phyloP scores from a whole-genome alignment of 2,329 filamentous ascomycete species.

The Zymoseptoria ardabiliae region DNA sequence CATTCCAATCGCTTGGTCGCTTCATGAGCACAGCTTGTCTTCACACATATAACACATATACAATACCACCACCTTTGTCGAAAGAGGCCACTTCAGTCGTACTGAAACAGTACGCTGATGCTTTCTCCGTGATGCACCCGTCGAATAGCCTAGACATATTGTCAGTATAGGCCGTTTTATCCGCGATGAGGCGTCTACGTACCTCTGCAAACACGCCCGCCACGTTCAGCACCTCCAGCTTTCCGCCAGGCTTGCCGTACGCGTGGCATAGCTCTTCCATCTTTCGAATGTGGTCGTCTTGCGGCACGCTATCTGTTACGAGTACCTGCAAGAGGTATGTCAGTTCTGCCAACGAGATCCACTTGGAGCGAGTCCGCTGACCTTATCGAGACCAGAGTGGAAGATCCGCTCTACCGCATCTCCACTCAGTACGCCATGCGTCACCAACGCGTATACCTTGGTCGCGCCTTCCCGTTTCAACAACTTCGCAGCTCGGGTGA shows the following conservation, averaged over 20 bases:
- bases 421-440: conserved; percentile 89
- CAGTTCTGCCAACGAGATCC: background rate
- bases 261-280: conserved; percentile 17
- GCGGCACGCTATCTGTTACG: conserved; percentile 91
- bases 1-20: background rate
- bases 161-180: conserved; percentile 3
- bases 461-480: conserved; percentile 88
- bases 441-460: conserved; percentile 83
- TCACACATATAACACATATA: background rate
- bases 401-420: conserved; percentile 94
- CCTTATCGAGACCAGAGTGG: conserved; percentile 80
- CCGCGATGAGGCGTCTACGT: conserved; percentile 21
- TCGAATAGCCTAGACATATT: conserved; percentile 61
- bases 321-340: conserved; percentile 47
- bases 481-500: conserved; percentile 92
- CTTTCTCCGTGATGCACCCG: conserved; percentile 96
- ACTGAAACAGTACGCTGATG: conserved; percentile 90
- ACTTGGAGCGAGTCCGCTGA: background rate
- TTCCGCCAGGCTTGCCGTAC: conserved; percentile 55
- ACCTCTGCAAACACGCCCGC: conserved; percentile 85
- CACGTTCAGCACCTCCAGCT: conserved; percentile 87
- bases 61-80: no score
- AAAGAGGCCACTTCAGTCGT: conserved; percentile 51
- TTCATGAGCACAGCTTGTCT: background rate
- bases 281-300: conserved; percentile 63